Conservation (phyloP, 192 early-diverging fungal genomes). For the Podila verticillata region DNA sequence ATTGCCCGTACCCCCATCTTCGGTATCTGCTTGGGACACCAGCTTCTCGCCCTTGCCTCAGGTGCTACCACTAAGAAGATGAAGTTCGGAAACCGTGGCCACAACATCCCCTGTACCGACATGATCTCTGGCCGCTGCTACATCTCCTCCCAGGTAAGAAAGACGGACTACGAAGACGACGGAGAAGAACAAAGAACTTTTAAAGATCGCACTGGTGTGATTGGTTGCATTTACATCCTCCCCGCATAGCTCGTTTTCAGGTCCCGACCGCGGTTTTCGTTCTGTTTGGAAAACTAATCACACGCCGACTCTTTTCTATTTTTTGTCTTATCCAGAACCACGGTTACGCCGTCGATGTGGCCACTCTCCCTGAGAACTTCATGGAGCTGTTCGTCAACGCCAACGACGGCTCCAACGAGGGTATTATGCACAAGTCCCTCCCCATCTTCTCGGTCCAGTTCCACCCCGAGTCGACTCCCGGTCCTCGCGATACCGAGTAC, state of each 20-base stretch:
- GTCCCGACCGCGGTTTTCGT: no score
- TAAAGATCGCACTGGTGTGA: background rate
- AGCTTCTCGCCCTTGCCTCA: conserved; percentile 92
- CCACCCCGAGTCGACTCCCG: conserved; percentile 97
- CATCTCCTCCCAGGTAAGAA: conserved; percentile 87
- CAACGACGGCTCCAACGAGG: conserved; percentile 99
- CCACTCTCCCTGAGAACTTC: conserved; percentile 76
- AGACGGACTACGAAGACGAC: background rate
- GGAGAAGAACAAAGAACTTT: background rate
- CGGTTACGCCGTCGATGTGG: conserved; percentile 93
- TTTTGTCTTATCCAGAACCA: conserved; percentile 71
- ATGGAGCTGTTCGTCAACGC: conserved; percentile 97
- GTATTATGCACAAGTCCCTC: conserved; percentile 89
- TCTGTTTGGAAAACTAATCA: no score
- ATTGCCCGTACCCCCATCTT: conserved; percentile 90
- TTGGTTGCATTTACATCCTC: background rate
- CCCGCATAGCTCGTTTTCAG: background rate
- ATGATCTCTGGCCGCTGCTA: conserved; percentile 96
- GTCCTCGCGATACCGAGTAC: conserved; percentile 97
- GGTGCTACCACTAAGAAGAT: conserved; percentile 95
- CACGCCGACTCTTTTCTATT: background rate
- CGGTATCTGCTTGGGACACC: conserved; percentile 99
- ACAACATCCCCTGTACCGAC: conserved; percentile 99
- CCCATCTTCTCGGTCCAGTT: conserved; percentile 99
- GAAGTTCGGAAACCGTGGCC: conserved; percentile 99